phyloP scores from a whole-genome alignment of 257 asterid species.

The Petrea volubilis region DNA sequence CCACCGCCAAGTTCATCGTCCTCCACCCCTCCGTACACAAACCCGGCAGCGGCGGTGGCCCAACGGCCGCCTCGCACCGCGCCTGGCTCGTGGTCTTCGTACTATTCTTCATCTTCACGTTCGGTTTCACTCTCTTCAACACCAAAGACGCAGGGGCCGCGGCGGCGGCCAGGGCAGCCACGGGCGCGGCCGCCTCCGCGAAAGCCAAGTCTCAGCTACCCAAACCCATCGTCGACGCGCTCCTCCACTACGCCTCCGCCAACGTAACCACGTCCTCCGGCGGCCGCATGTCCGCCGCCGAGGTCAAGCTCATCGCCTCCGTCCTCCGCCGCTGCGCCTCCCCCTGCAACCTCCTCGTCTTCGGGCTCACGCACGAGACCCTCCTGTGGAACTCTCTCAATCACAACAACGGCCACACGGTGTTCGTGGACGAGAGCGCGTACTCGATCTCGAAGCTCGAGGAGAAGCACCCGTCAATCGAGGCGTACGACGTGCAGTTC shows the following conservation, averaged over 20 bases:
- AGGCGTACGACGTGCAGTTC: conserved; percentile 77
- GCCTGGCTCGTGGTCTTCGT: conserved; percentile 48
- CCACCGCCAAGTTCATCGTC: conserved; percentile 61
- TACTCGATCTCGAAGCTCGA: conserved; percentile 53
- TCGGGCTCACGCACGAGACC: conserved; percentile 79
- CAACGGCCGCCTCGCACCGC: conserved; percentile 44
- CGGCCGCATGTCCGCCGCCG: conserved; percentile 47
- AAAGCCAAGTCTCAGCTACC: conserved; percentile 39
- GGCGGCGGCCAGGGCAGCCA: conserved; percentile 4
- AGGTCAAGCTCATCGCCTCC: conserved; percentile 48
- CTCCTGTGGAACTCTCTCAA: conserved; percentile 78
- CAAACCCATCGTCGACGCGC: conserved; percentile 50
- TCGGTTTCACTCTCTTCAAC: conserved; percentile 58
- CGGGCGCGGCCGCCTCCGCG: conserved; percentile 12
- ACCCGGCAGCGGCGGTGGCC: conserved; percentile 39
- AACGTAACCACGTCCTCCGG: conserved; percentile 38
- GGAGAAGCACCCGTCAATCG: conserved; percentile 55
- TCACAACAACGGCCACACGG: conserved; percentile 71
- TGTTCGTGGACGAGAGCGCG: conserved; percentile 66
- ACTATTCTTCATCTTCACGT: conserved; percentile 58
- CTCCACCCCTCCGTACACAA: conserved; percentile 65
- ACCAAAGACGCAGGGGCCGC: conserved; percentile 39
- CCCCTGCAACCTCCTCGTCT: conserved; percentile 76
- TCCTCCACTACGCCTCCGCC: conserved; percentile 68
- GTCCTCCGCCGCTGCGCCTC: conserved; percentile 63